Evolutionary conservation across 371 early-diverging fungal genomes (phyloP).

Genomic region (Dinochytrium kinnereticum): DNA sequence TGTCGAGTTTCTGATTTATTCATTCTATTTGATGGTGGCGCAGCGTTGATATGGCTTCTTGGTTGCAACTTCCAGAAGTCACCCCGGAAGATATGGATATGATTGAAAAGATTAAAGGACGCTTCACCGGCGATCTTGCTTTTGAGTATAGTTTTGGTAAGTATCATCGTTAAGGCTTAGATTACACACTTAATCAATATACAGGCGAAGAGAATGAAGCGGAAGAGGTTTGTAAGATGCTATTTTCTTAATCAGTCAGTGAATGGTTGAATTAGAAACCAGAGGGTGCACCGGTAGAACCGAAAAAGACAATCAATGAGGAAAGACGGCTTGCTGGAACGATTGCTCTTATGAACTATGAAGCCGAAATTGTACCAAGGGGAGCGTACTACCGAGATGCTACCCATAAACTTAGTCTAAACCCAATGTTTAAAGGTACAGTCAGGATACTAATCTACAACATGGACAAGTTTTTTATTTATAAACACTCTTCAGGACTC

Average conservation of each 20-base stretch:
- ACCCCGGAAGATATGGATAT: conserved; percentile 44
- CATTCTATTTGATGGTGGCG: background rate
- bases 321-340: conserved; percentile 53
- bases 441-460: background rate
- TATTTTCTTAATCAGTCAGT: background rate
- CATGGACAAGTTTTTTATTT: background rate
- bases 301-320: conserved; percentile 45
- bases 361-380: conserved; percentile 55
- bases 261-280: background rate
- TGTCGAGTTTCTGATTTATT: background rate
- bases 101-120: conserved; percentile 38
- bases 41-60: conserved; percentile 52
- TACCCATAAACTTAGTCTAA: conserved; percentile 40
- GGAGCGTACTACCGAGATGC: conserved; percentile 56
- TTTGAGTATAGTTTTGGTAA: conserved; percentile 50
- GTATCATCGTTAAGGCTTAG: background rate
- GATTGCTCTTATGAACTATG: conserved; percentile 52
- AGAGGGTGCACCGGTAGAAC: conserved; percentile 3
- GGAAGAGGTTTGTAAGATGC: conserved; percentile 9
- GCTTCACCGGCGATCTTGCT: conserved; percentile 58
- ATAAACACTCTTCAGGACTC: conserved; percentile 39
- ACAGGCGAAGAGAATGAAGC: conserved; percentile 27
- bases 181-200: background rate
- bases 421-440: conserved; percentile 50
- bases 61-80: conserved; percentile 59